Base-by-base conservation (phyloP, 2,329 filamentous ascomycete genomes). In the Akanthomyces uredinophilus region DNA sequence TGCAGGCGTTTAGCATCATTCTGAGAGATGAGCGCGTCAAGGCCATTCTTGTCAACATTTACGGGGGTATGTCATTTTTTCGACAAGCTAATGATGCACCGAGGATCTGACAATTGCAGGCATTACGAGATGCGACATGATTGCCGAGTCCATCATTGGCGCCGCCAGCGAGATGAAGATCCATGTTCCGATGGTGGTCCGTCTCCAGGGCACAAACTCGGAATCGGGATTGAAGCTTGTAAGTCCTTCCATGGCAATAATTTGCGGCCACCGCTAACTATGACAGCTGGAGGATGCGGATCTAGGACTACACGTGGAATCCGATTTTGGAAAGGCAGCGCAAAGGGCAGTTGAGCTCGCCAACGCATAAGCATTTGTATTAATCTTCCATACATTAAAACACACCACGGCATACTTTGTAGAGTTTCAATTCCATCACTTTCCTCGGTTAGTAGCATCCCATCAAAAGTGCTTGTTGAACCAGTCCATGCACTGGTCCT, bases 1-100 rank as follows among this genome's bases (percentile, higher is more conserved):
- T 88, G 70, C 85, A 85, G 61, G 87, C 86, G 1, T 95, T 96
- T 71, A 82, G 87, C 62, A 82, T 93, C 14, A 85, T 96, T 20
- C 77, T 92, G 51, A 78, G 80, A 5, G 92, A 96, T 68, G 74
- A 81, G 2, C 80, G 90, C 35, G 90, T 96, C 8, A 87, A 85
- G 68, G 87, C 89, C 4, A 76, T 87, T 29, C 73, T 86, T 52
- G 81, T 87, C 10, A 87, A 87, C 62, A 84, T 87, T 10, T 87
- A 77, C 22, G 75, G 75, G 29, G 75, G 75, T 73, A 58, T 20
- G 71, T 63, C 11, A 22, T 27, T 22, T 41, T 16, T 13, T 29
- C 10, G 10, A 5, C 8, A 29, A 47, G 32, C 32, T 20, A 11
- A 10, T 14, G 7, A 6, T 4, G 54, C 14, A 60, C 22, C 10